These are phyloP conservation scores for Russula abietina DNA, from an alignment of 768 basidiomycete genomes.

Conservation along the genomic window DNA sequence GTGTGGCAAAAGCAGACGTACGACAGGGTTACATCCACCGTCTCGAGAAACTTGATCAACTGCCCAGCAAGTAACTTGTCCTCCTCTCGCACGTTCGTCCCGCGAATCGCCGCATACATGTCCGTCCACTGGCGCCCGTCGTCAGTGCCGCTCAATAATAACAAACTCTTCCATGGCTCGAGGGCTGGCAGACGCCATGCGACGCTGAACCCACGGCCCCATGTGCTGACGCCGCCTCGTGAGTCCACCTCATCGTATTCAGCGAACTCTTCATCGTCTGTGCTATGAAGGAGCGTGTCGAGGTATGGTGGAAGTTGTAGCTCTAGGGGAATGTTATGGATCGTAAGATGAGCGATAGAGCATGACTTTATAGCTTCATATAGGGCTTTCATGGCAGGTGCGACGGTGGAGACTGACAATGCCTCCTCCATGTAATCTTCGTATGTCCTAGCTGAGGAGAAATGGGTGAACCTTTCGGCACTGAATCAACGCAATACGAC, in stretches of 20 bases:
- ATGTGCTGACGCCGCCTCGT: slow-evolving; percentile 41
- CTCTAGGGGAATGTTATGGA: slow-evolving; percentile 76
- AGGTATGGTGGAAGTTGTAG: slow-evolving; percentile 82
- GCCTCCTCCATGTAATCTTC: slow-evolving; percentile 51
- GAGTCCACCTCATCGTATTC: slow-evolving; percentile 49
- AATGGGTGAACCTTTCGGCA: neutral
- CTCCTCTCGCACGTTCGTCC: slow-evolving; percentile 54
- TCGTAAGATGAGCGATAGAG: slow-evolving; percentile 68
- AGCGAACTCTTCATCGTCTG: slow-evolving; percentile 47
- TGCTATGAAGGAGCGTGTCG: slow-evolving; percentile 61
- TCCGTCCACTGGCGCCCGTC: slow-evolving; percentile 41
- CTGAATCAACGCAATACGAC: neutral
- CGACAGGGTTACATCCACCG: slow-evolving; percentile 70
- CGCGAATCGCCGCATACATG: slow-evolving; percentile 54
- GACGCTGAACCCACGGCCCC: slow-evolving; percentile 64
- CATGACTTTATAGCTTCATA: slow-evolving; percentile 75
- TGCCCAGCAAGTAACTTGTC: slow-evolving; percentile 66
- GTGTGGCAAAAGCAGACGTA: slow-evolving; percentile 35
- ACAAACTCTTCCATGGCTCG: slow-evolving; percentile 86
- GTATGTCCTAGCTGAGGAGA: slow-evolving; percentile 50
- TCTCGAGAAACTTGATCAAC: slow-evolving; percentile 68
- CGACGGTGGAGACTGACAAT: slow-evolving; percentile 61
- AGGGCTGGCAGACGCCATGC: slow-evolving; percentile 72
- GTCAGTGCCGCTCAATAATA: slow-evolving; percentile 60
- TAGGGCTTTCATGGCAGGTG: slow-evolving; percentile 69